Evolutionary conservation across 1,284 basidiomycete genomes (phyloP).

Genomic region (Neolentinus lepideus): DNA sequence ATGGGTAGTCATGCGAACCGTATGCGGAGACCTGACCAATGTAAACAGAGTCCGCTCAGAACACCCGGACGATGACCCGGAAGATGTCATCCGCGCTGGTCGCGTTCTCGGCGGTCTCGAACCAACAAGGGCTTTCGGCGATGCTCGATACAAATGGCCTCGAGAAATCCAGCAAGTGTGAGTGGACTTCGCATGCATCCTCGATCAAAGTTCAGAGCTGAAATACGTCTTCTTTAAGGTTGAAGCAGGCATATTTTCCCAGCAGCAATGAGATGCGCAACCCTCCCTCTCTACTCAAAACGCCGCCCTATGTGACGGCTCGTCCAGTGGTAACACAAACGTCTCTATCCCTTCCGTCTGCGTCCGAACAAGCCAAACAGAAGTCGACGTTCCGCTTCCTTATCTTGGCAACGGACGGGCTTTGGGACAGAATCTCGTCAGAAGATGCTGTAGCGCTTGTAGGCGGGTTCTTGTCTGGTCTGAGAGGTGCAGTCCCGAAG

Average conservation of each 20-base stretch:
- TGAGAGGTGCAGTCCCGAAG: slow-evolving; percentile 60
- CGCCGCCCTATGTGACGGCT: slow-evolving; percentile 94
- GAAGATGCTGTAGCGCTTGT: slow-evolving; percentile 91
- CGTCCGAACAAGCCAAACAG: slow-evolving; percentile 18
- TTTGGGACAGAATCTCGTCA: slow-evolving; percentile 95
- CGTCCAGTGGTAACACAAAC: slow-evolving; percentile 85
- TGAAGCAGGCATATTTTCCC: slow-evolving; percentile 61
- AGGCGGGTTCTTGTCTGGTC: slow-evolving; percentile 73
- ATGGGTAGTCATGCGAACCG: not conserved
- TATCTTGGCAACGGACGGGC: slow-evolving; percentile 73
- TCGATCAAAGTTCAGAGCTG: not conserved
- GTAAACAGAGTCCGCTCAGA: slow-evolving; percentile 73
- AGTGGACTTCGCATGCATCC: slow-evolving; percentile 7
- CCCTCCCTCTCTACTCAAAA: slow-evolving; percentile 59
- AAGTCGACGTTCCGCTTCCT: slow-evolving; percentile 43
- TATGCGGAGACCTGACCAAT: not conserved
- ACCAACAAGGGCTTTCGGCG: slow-evolving; percentile 92
- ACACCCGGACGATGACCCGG: slow-evolving; percentile 79
- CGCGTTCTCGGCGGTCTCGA: slow-evolving; percentile 91
- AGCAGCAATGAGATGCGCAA: slow-evolving; percentile 57
- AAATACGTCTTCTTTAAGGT: slow-evolving; percentile 27
- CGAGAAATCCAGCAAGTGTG: slow-evolving; percentile 68
- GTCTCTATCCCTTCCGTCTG: slow-evolving; percentile 43
- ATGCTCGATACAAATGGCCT: slow-evolving; percentile 91
- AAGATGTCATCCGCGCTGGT: slow-evolving; percentile 79